Conservation (phyloP, 192 early-diverging fungal genomes). For the Entomortierella parvispora region DNA sequence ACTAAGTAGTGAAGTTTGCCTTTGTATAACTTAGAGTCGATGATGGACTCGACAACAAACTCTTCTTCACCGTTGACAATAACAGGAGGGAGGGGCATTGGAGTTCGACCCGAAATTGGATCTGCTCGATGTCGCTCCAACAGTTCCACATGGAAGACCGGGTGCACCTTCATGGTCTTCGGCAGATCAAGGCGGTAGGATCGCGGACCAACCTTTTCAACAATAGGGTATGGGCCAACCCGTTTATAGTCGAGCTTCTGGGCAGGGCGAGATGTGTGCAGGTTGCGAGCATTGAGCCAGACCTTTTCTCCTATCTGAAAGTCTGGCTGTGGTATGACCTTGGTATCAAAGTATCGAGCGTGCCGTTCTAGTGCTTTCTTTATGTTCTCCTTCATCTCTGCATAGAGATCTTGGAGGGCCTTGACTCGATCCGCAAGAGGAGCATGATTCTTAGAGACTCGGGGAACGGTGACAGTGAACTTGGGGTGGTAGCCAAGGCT, state of each 20-base stretch:
- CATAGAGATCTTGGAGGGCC: background rate
- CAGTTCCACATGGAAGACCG: slow-evolving; percentile 57
- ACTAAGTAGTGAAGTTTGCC: background rate
- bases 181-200: slow-evolving; percentile 38
- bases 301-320: slow-evolving; percentile 24
- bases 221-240: slow-evolving; percentile 29
- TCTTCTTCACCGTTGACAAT: slow-evolving; percentile 6
- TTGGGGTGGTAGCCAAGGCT: slow-evolving; percentile 45
- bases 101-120: slow-evolving; percentile 3
- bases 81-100: background rate
- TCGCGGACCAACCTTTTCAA: background rate
- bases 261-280: background rate
- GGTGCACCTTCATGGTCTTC: slow-evolving; percentile 38
- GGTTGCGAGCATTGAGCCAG: slow-evolving; percentile 18
- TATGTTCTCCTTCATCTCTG: slow-evolving; percentile 7
- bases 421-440: background rate
- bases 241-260: slow-evolving; percentile 23
- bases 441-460: background rate
- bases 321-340: background rate
- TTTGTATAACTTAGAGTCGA: slow-evolving; percentile 2
- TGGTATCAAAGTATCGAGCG: background rate
- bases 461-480: slow-evolving; percentile 9
- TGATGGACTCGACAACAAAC: slow-evolving; percentile 9
- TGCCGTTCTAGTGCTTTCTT: background rate
- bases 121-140: slow-evolving; percentile 12